Evolutionary conservation across 139 green algal genomes (phyloP), one percentile per base, ranked within the genome.

Genomic region (Micractinium sp.): DNA sequence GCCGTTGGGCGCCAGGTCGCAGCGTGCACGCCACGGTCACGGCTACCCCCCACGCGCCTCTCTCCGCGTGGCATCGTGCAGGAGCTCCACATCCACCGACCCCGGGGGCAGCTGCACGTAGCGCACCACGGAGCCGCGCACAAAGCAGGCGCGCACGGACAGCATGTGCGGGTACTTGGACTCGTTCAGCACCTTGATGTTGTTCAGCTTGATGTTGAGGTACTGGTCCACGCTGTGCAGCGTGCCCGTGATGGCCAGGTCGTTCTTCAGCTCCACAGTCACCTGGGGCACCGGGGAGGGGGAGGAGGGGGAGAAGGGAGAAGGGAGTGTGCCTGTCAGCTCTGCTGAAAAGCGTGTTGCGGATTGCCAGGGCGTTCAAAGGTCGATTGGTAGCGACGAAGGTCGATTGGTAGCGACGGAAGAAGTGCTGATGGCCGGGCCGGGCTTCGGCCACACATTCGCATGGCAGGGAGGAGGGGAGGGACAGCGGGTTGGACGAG

Each of bases 211-310:
- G 90, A 99, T 97, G 91, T 99, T 99, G 1, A 99, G 89, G 92
- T 99, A 99, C 93, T 99, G 98, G 88, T 99, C 98, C n/a, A 99
- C 97, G 15, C 95, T 98, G 83, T 99, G 97, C 76, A 99, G 91
- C 15, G 92, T 96, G 2, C 98, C 98, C 0, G 92, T 97, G 78
- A 99, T 99, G 38, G 95, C 94, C 60, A 99, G 86, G 83, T 99
- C 98, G 89, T 99, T 99, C 92, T 99, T 99, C 12, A 99, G 93
- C 93, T 99, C 98, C 56, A 99, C 98, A 18, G 96, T 99, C 25
- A 99, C 94, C 95, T 99, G 93, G 63, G 29, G 19, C 63, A 23
- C 12, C 47, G 47, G 47, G 47, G 47, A n/a, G 47, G 47, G 47
- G 47, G 47, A 56, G 47, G 47, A 9, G 47, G n/a, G n/a, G n/a